Conservation (phyloP, 2,329 filamentous ascomycete genomes). For the Penicillium capsulatum region DNA sequence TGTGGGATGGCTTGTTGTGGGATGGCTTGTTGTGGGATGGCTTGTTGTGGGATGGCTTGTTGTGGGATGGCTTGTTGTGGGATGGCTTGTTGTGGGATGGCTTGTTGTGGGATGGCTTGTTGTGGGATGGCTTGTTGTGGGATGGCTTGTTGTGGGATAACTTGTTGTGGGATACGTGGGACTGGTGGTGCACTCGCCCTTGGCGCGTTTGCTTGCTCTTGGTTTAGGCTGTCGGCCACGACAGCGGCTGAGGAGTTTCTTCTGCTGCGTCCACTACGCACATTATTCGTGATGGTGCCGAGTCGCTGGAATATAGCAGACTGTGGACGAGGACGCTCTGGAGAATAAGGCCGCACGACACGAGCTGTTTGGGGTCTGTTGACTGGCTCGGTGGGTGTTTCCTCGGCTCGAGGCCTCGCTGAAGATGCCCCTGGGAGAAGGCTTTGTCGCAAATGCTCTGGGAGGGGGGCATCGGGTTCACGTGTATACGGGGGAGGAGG, state of each 20-base stretch:
- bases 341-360: slow-evolving; percentile 21
- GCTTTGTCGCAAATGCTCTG: slow-evolving; percentile 34
- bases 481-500: slow-evolving; percentile 70
- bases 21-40: too few relatives aligned
- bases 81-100: too few relatives aligned
- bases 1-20: too few relatives aligned
- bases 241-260: slow-evolving; percentile 13
- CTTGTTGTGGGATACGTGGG: too few relatives aligned
- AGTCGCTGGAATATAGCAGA: slow-evolving; percentile 28
- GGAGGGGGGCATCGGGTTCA: slow-evolving; percentile 35
- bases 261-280: slow-evolving; percentile 18
- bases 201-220: neutral
- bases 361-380: slow-evolving; percentile 26
- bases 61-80: too few relatives aligned
- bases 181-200: too few relatives aligned
- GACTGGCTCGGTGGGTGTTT: slow-evolving; percentile 7
- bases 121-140: too few relatives aligned
- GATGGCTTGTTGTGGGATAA: too few relatives aligned
- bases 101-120: too few relatives aligned
- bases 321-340: slow-evolving; percentile 22
- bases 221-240: slow-evolving; percentile 11
- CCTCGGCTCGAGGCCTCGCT: slow-evolving; percentile 6
- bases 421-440: slow-evolving; percentile 29
- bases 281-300: slow-evolving; percentile 23
- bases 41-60: too few relatives aligned